Base-by-base conservation (phyloP, 1,284 basidiomycete species). In the Sporisorium sorghi region DNA sequence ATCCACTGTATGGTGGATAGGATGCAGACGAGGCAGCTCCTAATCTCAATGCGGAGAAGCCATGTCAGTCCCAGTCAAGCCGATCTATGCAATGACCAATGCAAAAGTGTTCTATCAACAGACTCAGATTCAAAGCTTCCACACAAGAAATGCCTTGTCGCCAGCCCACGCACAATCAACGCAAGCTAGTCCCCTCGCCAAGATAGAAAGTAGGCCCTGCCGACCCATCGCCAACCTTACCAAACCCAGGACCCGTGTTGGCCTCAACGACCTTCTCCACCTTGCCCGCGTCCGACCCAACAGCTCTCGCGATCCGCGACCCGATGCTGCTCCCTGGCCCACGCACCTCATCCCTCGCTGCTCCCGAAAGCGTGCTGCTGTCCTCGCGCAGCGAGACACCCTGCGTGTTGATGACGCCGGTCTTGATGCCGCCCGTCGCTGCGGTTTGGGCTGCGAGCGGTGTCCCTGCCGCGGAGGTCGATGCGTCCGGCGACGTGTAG, bases 151-250 rank as follows among this genome's bases (percentile, higher is more conserved):
- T 3, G 6, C 33, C 14, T 35, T 8, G 33, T 35, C 5, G 32
- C 28, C 8, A 43, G 37, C 5, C 3, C 1, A 14, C 32, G 12
- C 9, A n/a, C 35, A 15, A 1, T 40, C 47, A 76, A 30, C 74
- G 67, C 32, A 77, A 32, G 33, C 74, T 77, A 10, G 74, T 74
- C 2, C 74, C 74, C 12, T 77, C 54, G 5, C 74, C 74, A 19
- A 74, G 56, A 30, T 77, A 77, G 52, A 66, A 73, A 3, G 71
- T 77, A 12, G 49, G 52, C 5, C 60, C 67, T n/a, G 60, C 64
- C n/a, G 33, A 51, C 19, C 64, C 65, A 26, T 75, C 59, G 7
- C 60, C 43, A 2, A 65, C 64, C 32, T 65, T 67, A 7, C 73
- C 73, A 12, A 75, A 50, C 1, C 72, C 72, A 10, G 67, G 63